These are phyloP conservation scores for Paecilomyces sp. DNA, from an alignment of 2,329 filamentous ascomycete genomes.

Conservation along the genomic window DNA sequence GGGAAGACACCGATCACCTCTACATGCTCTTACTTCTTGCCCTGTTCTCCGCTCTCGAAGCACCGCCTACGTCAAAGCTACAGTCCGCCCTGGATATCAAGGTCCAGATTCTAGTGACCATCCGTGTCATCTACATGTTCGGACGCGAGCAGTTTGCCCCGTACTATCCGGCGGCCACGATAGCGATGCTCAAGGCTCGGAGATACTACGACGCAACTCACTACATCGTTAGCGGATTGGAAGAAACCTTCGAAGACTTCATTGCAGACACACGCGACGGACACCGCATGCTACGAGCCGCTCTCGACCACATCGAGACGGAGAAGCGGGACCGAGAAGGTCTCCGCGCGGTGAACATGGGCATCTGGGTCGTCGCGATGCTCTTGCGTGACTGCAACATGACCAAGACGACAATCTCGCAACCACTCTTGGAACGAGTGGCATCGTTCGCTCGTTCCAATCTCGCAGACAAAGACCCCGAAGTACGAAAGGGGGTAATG, in stretches of 20 bases:
- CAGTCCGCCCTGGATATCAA: conserved; percentile 28
- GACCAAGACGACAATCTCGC: conserved; percentile 9
- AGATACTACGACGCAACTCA: conserved; percentile 30
- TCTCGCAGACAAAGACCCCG: conserved; percentile 25
- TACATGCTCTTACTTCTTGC: conserved; percentile 32
- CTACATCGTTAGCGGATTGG: conserved; percentile 33
- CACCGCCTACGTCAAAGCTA: conserved; percentile 19
- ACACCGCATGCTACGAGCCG: conserved; percentile 22
- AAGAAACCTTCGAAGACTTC: conserved; percentile 28
- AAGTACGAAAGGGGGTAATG: conserved; percentile 31
- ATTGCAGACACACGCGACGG: conserved; percentile 24
- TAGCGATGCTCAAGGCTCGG: conserved; percentile 29
- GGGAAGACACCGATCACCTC: conserved; percentile 9
- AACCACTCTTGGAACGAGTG: conserved; percentile 17
- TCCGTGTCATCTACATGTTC: conserved; percentile 32
- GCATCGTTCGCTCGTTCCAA: conserved; percentile 25
- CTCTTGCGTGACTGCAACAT: conserved; percentile 19
- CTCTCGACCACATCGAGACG: conserved; percentile 23
- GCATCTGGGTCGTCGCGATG: conserved; percentile 21
- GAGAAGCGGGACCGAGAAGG: conserved; percentile 23
- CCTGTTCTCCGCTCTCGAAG: conserved; percentile 30
- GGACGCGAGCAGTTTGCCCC: conserved; percentile 26
- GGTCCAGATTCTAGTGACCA: conserved; percentile 35
- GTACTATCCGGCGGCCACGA: conserved; percentile 28
- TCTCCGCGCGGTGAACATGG: conserved; percentile 28